Base-by-base conservation (phyloP, 257 asterid genomes). In the Solanum virginianum region DNA sequence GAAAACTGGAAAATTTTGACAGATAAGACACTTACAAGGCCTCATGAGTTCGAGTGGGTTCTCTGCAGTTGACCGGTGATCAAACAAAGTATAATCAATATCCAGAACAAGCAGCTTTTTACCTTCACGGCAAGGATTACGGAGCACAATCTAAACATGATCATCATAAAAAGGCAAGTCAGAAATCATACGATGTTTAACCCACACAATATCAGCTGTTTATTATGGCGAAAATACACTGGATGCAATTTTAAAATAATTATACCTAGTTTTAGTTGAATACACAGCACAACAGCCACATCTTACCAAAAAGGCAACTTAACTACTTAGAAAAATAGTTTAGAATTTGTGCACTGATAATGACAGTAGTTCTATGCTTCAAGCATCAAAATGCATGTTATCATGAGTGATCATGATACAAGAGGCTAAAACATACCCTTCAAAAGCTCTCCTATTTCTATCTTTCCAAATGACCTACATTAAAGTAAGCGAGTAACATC, bases 61-160 rank as follows among this genome's bases (percentile, higher is more conserved):
- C 92, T 96, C 98, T 66, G 99, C 99, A 51, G 97, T 84, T 55
- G 99, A 95, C 75, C 97, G 97, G 87, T 96, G 98, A 90, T 96
- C 98, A 87, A 96, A 96, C 68, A 96, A 93, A 56, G 98, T 96
- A 85, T 94, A 96, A 88, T 96, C 98, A 26, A 96, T 95, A 89
- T 95, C 98, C 89, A 96, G 90, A 86, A 96, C 99, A 84, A 96
- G 98, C 86, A 95, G 88, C 62, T 96, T 96, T 91, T 96, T 96
- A 80, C 98, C 99, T 91, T 94, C 81, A 72, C 98, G 98, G 70
- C 97, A 95, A 59, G 99, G 98, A 88, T 91, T 95, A 55, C 91
- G 94, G 79, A 95, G 91, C 87, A 89, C 92, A 88, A 96, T 92
- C 99, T 95, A 84, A 83, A 89, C 53, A 85, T 85, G 84, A 68